Evolutionary conservation across 179 eudicot species (phyloP).

Genomic region (Drosera spatulata): DNA sequence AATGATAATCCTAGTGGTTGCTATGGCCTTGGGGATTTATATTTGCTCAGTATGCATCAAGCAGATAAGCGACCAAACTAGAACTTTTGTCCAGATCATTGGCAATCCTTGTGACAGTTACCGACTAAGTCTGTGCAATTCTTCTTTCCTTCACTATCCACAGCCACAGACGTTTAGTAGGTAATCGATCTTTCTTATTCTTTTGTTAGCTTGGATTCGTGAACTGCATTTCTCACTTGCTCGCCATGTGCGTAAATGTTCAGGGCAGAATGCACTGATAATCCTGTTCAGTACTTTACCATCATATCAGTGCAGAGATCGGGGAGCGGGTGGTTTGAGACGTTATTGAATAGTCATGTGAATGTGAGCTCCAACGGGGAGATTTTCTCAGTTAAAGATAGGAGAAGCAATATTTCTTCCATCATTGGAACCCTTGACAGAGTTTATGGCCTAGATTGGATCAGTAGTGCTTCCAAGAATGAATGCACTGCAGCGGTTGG

Average conservation of each 20-base stretch:
- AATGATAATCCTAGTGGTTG: constrained; percentile 47
- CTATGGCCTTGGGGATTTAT: constrained; percentile 52
- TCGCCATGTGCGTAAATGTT: constrained; percentile 1
- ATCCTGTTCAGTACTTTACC: constrained; percentile 77
- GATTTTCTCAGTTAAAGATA: constrained; percentile 48
- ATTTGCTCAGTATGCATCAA: constrained; percentile 71
- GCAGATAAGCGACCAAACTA: constrained; percentile 33
- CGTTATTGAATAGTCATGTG: constrained; percentile 71
- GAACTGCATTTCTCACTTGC: neutral
- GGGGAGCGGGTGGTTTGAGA: constrained; percentile 97
- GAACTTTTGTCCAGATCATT: constrained; percentile 27
- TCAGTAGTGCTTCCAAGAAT: constrained; percentile 80
- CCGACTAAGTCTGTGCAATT: constrained; percentile 15
- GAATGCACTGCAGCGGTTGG: constrained; percentile 92
- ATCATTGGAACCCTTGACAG: constrained; percentile 55
- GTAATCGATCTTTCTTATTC: constrained; percentile 15
- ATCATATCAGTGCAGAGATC: constrained; percentile 88
- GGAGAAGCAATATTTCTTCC: constrained; percentile 60
- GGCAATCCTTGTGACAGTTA: constrained; percentile 20
- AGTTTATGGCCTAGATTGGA: constrained; percentile 82
- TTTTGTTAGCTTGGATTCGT: neutral
- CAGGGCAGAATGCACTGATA: constrained; percentile 79
- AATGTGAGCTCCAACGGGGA: constrained; percentile 95
- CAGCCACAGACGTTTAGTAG: constrained; percentile 60
- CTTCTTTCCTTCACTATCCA: constrained; percentile 56